Conservation (phyloP, 345 rosid genomes). For the Anacardium occidentale region DNA sequence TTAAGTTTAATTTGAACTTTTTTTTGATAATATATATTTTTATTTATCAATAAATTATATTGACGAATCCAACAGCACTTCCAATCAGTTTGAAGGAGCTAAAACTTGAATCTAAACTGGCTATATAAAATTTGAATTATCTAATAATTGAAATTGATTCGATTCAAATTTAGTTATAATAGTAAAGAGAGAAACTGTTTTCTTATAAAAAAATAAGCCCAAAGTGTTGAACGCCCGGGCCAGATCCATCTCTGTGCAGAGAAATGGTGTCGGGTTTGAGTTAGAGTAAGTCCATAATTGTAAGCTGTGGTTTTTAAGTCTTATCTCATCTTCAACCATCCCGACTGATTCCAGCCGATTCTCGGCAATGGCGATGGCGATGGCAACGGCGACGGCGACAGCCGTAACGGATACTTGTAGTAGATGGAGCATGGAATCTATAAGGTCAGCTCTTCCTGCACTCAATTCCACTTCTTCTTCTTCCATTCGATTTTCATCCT, state of each 20-base stretch:
- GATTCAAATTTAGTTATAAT: no score
- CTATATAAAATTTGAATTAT: no score
- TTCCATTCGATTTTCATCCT: slow-evolving; percentile 36
- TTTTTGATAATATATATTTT: no score
- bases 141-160: no score
- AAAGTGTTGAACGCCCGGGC: background rate
- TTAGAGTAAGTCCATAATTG: background rate
- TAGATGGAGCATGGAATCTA: slow-evolving; percentile 67
- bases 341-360: no score
- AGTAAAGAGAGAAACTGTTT: no score
- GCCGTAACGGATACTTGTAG: slow-evolving; percentile 24
- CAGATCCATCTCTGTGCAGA: background rate
- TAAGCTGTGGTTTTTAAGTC: background rate
- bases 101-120: no score
- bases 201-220: no score
- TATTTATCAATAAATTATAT: no score
- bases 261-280: background rate
- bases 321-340: background rate
- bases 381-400: slow-evolving; percentile 39
- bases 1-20: no score
- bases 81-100: no score
- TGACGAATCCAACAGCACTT: no score
- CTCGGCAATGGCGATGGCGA: slow-evolving; percentile 30
- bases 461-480: slow-evolving; percentile 15
- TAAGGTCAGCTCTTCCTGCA: slow-evolving; percentile 69